A percentile compares a stretch with the other conserved stretches of the same genome.
phyloP scores from a whole-genome alignment of 1,284 basidiomycete species.

The Puccinia hordei region DNA sequence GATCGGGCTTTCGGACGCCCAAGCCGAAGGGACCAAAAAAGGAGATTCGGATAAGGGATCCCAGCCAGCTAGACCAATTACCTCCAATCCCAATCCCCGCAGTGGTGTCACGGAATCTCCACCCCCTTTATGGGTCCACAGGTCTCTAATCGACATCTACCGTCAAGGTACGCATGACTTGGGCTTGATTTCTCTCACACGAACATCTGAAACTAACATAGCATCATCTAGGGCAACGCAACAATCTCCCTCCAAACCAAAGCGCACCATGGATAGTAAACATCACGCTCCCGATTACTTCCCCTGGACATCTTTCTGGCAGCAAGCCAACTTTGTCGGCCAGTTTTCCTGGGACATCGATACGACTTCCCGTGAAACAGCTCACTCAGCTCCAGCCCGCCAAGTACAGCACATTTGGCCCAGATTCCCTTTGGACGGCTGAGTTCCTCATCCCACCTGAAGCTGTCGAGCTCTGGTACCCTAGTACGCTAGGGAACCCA shows the following conservation, averaged over 20 bases:
- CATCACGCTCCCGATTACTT: constrained; percentile 54
- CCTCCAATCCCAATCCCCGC: too few species aligned
- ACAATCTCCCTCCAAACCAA: constrained; percentile 55
- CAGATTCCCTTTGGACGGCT: constrained; percentile 52
- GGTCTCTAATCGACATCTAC: constrained; percentile 43
- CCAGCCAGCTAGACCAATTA: neutral
- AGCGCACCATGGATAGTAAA: constrained; percentile 56
- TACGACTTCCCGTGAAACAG: constrained; percentile 20
- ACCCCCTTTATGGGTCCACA: constrained; percentile 39
- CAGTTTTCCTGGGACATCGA: constrained; percentile 40
- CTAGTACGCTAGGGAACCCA: constrained; percentile 53
- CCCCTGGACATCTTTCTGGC: neutral
- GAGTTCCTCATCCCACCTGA: constrained; percentile 48
- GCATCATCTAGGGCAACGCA: constrained; percentile 53
- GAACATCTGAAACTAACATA: too few species aligned
- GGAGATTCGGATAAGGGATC: neutral
- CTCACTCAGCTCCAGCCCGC: neutral
- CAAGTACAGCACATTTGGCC: constrained; percentile 52
- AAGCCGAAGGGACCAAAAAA: neutral
- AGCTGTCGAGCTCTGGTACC: constrained; percentile 55
- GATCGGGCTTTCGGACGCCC: constrained; percentile 31
- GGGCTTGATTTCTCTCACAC: too few species aligned
- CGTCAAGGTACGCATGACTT: constrained; percentile 36
- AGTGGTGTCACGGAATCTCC: neutral
- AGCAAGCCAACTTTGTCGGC: constrained; percentile 51